A percentile compares a stretch with the other conserved stretches of the same genome.
Evolutionary conservation across 441 rosid genomes (phyloP).

Genomic region (Daphne laureola): DNA sequence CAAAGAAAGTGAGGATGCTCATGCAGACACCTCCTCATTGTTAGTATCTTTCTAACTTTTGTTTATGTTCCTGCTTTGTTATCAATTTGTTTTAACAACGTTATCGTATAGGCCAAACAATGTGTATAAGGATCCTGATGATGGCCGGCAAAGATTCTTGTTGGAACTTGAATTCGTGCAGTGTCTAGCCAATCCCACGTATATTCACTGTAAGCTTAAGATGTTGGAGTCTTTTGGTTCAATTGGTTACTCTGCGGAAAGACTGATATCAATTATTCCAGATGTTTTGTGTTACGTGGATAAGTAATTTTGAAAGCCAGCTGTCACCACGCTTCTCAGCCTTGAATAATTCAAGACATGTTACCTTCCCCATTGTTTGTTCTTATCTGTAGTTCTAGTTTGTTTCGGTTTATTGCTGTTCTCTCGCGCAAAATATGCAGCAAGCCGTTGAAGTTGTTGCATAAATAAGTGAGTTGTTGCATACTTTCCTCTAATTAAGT

Average conservation of each 20-base stretch:
- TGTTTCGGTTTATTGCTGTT: too few relatives aligned
- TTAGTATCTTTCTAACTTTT: constrained; percentile 12
- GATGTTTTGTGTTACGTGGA: neutral
- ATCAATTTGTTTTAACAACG: neutral
- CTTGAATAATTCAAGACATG: too few relatives aligned
- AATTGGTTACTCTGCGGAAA: neutral
- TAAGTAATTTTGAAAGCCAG: neutral
- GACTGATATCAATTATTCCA: too few relatives aligned
- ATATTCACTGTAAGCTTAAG: constrained; percentile 68
- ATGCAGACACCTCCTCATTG: constrained; percentile 25
- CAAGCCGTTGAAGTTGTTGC: too few relatives aligned
- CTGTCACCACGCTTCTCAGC: too few relatives aligned
- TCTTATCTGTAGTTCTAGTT: too few relatives aligned
- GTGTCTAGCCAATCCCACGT: constrained; percentile 95
- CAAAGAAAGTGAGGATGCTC: constrained; percentile 23
- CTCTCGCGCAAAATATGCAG: too few relatives aligned
- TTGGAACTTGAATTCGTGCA: constrained; percentile 92
- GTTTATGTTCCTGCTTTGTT: neutral
- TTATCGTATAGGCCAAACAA: constrained; percentile 46
- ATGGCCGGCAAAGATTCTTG: constrained; percentile 79
- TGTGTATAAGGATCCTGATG: constrained; percentile 81
- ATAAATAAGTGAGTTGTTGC: too few relatives aligned
- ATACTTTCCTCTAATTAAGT: too few relatives aligned
- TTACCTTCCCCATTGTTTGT: too few relatives aligned
- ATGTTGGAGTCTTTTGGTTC: neutral